A percentile compares a stretch with the other conserved stretches of the same genome.
Evolutionary conservation across 1,284 basidiomycete genomes (phyloP).

Genomic region (Irpex sp.): DNA sequence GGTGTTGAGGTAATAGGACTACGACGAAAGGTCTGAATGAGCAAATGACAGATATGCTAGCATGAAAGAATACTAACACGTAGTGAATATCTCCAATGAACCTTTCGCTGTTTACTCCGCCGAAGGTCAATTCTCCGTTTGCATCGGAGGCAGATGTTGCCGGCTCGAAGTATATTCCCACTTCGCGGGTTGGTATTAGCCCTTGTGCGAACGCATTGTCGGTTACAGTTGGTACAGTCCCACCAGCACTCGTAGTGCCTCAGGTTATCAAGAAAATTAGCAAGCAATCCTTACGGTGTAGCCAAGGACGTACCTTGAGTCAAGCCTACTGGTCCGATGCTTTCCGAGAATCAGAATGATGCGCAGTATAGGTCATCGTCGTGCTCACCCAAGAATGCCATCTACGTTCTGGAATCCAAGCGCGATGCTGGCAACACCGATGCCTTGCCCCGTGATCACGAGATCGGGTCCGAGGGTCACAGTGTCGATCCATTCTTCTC

Average conservation of each 20-base stretch:
- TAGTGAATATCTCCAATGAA: slow-evolving; percentile 42
- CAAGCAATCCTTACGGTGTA: background rate
- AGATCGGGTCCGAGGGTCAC: slow-evolving; percentile 18
- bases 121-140: slow-evolving; percentile 14
- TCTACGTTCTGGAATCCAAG: slow-evolving; percentile 36
- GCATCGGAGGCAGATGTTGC: slow-evolving; percentile 1
- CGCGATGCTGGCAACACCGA: slow-evolving; percentile 35
- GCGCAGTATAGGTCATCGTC: background rate
- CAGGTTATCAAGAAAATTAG: background rate
- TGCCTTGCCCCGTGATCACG: slow-evolving; percentile 34
- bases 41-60: background rate
- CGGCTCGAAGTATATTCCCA: slow-evolving; percentile 14
- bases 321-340: background rate
- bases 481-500: slow-evolving; percentile 12
- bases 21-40: no score
- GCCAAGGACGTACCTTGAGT: background rate
- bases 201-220: slow-evolving; percentile 10
- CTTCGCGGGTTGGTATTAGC: slow-evolving; percentile 1
- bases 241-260: background rate
- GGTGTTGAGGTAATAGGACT: slow-evolving; percentile 11
- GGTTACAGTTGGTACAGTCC: slow-evolving; percentile 4
- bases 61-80: slow-evolving; percentile 29
- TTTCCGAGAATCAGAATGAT: background rate
- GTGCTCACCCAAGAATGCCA: slow-evolving; percentile 33
- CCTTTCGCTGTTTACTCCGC: slow-evolving; percentile 6